Conservation (phyloP, 768 basidiomycete species). For the Trametes elegans region DNA sequence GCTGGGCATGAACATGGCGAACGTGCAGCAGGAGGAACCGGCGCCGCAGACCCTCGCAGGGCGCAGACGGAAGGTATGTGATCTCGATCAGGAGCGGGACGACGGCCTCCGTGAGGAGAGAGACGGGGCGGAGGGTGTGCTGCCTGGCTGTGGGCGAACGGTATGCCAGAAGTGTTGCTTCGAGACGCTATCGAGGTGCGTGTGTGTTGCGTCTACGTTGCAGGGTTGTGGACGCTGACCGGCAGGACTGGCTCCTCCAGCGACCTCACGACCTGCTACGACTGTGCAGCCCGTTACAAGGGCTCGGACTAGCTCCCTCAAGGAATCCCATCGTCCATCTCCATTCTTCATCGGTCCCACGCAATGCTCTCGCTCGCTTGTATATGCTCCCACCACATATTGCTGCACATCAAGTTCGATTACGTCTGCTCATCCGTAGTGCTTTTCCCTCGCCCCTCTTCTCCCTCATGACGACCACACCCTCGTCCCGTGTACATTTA, state of each 20-base stretch:
- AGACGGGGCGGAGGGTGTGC: conserved; percentile 12
- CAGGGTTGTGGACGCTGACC: not conserved
- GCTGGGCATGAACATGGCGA: conserved; percentile 2
- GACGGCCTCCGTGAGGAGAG: not conserved
- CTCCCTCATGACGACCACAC: no score
- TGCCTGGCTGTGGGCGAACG: conserved; percentile 35
- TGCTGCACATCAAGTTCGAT: no score
- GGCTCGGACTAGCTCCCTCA: not conserved
- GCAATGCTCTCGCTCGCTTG: not conserved
- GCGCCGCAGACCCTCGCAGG: conserved; percentile 1
- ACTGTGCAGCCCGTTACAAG: conserved; percentile 1
- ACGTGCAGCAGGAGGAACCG: not conserved
- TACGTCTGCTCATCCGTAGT: no score
- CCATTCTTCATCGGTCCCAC: not conserved
- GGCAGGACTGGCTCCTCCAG: not conserved
- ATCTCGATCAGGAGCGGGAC: conserved; percentile 17
- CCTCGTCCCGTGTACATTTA: no score
- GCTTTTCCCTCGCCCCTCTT: no score
- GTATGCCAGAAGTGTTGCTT: conserved; percentile 36
- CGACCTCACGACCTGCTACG: conserved; percentile 8
- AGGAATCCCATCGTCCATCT: not conserved
- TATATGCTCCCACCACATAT: no score
- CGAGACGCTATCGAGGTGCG: conserved; percentile 37
- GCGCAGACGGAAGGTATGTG: conserved; percentile 31
- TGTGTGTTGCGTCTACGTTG: not conserved